These are phyloP conservation scores for Cadophora sp. DNA, from an alignment of 2,329 filamentous ascomycete genomes.

Conservation along the genomic window DNA sequence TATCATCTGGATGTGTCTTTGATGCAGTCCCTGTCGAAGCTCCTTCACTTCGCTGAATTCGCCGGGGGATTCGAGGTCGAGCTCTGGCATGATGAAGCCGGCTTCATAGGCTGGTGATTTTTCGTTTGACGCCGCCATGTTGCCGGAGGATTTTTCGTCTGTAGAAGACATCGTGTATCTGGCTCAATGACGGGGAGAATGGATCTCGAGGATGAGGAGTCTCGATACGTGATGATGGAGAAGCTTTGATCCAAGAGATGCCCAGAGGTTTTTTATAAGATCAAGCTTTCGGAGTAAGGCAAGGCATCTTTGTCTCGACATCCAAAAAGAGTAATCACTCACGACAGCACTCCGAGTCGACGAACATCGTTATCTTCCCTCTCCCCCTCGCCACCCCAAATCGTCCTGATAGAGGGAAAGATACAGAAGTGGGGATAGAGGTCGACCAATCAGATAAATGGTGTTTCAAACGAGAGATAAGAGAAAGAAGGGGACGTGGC, in stretches of 20 bases:
- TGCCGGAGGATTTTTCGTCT: background rate
- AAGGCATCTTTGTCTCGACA: background rate
- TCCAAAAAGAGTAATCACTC: background rate
- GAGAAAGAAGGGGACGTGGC: background rate
- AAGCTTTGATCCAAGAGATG: background rate
- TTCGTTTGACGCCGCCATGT: background rate
- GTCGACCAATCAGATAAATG: background rate
- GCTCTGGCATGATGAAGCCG: background rate
- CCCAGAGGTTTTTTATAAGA: background rate
- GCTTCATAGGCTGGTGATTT: background rate
- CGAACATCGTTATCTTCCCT: background rate
- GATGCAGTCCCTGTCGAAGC: conserved; percentile 47
- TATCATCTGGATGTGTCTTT: conserved; percentile 53
- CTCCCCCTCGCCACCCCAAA: too few relatives aligned
- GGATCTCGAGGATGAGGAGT: background rate
- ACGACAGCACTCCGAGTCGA: background rate
- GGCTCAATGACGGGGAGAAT: background rate
- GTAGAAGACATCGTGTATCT: conserved; percentile 10
- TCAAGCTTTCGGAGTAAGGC: background rate
- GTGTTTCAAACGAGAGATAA: background rate
- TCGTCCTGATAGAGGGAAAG: background rate
- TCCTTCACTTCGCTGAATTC: conserved; percentile 13
- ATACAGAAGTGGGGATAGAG: background rate
- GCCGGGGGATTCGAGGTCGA: conserved; percentile 5
- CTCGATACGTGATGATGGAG: background rate